A percentile compares a stretch with the other conserved stretches of the same genome.
phyloP scores from a whole-genome alignment of 2,329 filamentous ascomycete genomes.

The Helicocarpus griseus region DNA sequence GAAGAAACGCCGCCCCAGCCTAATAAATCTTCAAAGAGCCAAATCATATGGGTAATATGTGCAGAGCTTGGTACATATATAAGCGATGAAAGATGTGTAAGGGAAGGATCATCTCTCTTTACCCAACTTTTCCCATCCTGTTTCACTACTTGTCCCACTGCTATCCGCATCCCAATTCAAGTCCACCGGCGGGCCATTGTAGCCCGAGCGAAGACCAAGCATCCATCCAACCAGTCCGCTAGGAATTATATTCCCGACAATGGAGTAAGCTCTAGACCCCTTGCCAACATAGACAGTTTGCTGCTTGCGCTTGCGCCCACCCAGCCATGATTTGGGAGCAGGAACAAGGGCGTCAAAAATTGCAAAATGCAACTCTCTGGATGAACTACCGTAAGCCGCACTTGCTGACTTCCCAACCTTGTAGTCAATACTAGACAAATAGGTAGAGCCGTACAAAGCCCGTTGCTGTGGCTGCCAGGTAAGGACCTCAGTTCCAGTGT shows the following conservation, averaged over 20 bases:
- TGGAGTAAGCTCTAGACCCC: slow-evolving; percentile 72
- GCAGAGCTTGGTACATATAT: background rate
- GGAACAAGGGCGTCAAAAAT: slow-evolving; percentile 80
- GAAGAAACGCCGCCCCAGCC: background rate
- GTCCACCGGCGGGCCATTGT: slow-evolving; percentile 8
- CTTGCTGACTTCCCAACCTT: slow-evolving; percentile 29
- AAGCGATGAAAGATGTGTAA: background rate
- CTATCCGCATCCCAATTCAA: slow-evolving; percentile 15
- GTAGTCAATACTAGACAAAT: slow-evolving; percentile 35
- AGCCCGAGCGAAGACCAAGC: slow-evolving; percentile 59
- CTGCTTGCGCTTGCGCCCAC: slow-evolving; percentile 25
- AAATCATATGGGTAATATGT: slow-evolving; percentile 12
- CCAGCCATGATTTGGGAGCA: slow-evolving; percentile 29
- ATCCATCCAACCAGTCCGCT: slow-evolving; percentile 78
- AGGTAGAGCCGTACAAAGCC: slow-evolving; percentile 36
- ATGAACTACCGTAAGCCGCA: slow-evolving; percentile 52
- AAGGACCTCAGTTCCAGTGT: slow-evolving; percentile 44
- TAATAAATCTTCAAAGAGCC: background rate
- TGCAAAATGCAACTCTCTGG: slow-evolving; percentile 72
- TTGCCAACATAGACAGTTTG: slow-evolving; percentile 70
- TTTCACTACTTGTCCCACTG: slow-evolving; percentile 25
- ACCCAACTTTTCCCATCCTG: slow-evolving; percentile 25
- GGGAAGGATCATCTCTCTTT: background rate
- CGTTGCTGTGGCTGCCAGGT: slow-evolving; percentile 51
- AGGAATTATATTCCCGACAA: slow-evolving; percentile 75